These are phyloP conservation scores for Nemania sp. DNA, from an alignment of 2,329 filamentous ascomycete genomes.

Conservation along the genomic window DNA sequence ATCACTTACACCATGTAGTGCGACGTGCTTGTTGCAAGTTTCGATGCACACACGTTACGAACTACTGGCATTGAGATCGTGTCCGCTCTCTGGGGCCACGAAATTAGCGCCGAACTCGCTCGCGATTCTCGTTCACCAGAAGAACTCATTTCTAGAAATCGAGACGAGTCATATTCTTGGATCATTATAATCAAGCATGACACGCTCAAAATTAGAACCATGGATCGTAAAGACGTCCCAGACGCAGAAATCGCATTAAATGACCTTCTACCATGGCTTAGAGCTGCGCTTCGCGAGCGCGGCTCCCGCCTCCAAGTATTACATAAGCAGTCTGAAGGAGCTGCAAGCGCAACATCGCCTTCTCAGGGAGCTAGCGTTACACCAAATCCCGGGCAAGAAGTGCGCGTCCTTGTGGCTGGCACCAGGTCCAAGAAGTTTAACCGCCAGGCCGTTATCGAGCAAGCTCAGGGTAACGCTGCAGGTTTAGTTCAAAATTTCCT, in stretches of 20 bases:
- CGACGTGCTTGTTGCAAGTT: conserved; percentile 90
- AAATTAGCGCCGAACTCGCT: conserved; percentile 89
- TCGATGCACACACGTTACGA: conserved; percentile 80
- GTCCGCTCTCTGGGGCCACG: conserved; percentile 81
- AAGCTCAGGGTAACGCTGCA: conserved; percentile 70
- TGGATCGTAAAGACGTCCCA: conserved; percentile 77
- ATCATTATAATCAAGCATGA: conserved; percentile 88
- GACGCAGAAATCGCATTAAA: conserved; percentile 80
- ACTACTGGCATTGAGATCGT: conserved; percentile 82
- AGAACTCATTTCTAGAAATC: conserved; percentile 80
- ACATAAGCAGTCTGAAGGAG: conserved; percentile 33
- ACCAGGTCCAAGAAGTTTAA: conserved; percentile 94
- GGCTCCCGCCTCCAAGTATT: conserved; percentile 59
- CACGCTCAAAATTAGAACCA: conserved; percentile 81
- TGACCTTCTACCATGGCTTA: conserved; percentile 83
- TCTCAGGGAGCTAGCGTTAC: conserved; percentile 40
- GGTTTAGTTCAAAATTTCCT: conserved; percentile 77
- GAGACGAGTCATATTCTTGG: conserved; percentile 85
- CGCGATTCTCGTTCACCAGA: conserved; percentile 82
- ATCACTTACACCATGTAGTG: conserved; percentile 64
- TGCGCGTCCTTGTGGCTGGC: conserved; percentile 84
- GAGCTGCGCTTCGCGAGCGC: conserved; percentile 83
- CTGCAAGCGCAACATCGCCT: conserved; percentile 24
- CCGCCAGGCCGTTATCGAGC: conserved; percentile 85
- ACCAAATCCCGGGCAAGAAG: conserved; percentile 72